Conservation (phyloP, 2,329 filamentous ascomycete species). For the Cladosporium sp. region DNA sequence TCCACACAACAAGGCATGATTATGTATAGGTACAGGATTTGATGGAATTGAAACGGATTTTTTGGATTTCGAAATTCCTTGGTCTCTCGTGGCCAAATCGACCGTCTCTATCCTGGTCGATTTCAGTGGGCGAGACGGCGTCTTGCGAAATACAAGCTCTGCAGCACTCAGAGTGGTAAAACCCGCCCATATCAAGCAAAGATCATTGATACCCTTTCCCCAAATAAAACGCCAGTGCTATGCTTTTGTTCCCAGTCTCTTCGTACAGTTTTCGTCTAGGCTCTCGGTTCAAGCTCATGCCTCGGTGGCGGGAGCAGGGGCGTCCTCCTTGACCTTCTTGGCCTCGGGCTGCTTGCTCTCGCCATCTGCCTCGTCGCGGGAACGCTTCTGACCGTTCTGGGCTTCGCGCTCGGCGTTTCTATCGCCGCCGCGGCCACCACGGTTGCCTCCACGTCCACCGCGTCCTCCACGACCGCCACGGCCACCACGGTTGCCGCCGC, state of each 20-base stretch:
- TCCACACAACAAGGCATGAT: background rate
- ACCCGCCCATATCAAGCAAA: background rate
- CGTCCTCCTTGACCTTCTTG: constrained; percentile 21
- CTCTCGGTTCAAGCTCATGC: background rate
- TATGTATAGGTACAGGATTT: background rate
- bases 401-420: constrained; percentile 13
- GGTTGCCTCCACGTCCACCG: constrained; percentile 23
- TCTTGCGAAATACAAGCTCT: background rate
- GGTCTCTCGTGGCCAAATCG: too few species aligned
- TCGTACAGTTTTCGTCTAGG: background rate
- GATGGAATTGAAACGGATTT: background rate
- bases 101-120: too few species aligned
- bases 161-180: background rate
- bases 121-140: background rate
- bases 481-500: constrained; percentile 20
- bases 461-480: constrained; percentile 15
- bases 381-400: constrained; percentile 12
- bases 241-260: constrained; percentile 5
- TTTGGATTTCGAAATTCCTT: background rate
- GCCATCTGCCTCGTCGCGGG: constrained; percentile 10
- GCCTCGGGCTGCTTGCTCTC: constrained; percentile 11
- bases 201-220: background rate
- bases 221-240: constrained; percentile 9
- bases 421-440: constrained; percentile 15
- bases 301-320: constrained; percentile 6